Conservation (phyloP, 2,329 filamentous ascomycete species). For the Boeremia lycopersici region DNA sequence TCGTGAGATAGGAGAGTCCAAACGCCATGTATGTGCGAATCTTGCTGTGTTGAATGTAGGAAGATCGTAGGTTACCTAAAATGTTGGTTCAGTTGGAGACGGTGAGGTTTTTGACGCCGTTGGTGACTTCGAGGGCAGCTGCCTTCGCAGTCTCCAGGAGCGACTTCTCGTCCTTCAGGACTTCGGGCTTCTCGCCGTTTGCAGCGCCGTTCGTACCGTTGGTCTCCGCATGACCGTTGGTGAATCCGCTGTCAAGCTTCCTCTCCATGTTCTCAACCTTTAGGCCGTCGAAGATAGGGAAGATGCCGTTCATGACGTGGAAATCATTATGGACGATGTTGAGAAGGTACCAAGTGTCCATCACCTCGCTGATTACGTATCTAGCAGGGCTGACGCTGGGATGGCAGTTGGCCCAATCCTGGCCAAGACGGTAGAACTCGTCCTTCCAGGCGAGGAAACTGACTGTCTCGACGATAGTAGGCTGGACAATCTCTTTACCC, state of each 20-base stretch:
- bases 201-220: slow-evolving; percentile 25
- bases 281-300: slow-evolving; percentile 82
- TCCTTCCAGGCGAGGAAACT: slow-evolving; percentile 99
- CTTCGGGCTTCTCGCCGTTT: not conserved
- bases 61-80: slow-evolving; percentile 25
- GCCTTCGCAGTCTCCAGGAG: slow-evolving; percentile 37
- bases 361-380: slow-evolving; percentile 77
- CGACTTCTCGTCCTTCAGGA: slow-evolving; percentile 17
- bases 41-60: slow-evolving; percentile 44
- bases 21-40: slow-evolving; percentile 24
- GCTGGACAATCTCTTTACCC: slow-evolving; percentile 98
- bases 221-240: slow-evolving; percentile 13
- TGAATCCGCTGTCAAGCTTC: slow-evolving; percentile 30
- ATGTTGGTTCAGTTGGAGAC: slow-evolving; percentile 32
- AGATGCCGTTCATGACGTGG: slow-evolving; percentile 81
- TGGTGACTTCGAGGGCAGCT: slow-evolving; percentile 37
- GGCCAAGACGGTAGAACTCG: slow-evolving; percentile 89
- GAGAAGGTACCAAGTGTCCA: slow-evolving; percentile 90
- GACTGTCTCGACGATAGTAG: slow-evolving; percentile 97
- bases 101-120: slow-evolving; percentile 35
- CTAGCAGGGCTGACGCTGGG: slow-evolving; percentile 77
- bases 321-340: slow-evolving; percentile 99
- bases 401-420: slow-evolving; percentile 94
- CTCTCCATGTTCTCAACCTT: slow-evolving; percentile 68
- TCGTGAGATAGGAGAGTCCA: slow-evolving; percentile 10